These are phyloP conservation scores for Fraxinus quadrangulata DNA, from an alignment of 257 asterid genomes.

Conservation along the genomic window DNA sequence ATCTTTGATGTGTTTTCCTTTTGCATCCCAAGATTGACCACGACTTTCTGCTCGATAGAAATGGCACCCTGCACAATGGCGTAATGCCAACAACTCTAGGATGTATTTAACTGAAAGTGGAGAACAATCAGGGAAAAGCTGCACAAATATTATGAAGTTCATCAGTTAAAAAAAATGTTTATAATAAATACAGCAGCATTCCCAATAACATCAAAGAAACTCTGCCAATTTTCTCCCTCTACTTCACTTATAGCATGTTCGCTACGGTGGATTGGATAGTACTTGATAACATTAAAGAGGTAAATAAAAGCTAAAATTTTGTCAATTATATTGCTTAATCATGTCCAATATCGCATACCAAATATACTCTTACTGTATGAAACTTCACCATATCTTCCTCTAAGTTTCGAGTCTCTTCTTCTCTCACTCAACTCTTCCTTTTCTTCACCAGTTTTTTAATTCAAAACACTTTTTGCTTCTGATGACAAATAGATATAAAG, in stretches of 20 bases:
- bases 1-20: constrained; percentile 78
- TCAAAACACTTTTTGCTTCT: background rate
- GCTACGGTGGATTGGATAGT: background rate
- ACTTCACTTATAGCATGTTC: background rate
- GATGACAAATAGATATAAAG: background rate
- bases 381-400: background rate
- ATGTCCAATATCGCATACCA: background rate
- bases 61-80: constrained; percentile 86
- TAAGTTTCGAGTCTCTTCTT: background rate
- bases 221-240: background rate
- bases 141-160: constrained; percentile 28
- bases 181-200: background rate
- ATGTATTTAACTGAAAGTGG: constrained; percentile 73
- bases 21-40: constrained; percentile 75
- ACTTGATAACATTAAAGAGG: background rate
- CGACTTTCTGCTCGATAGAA: constrained; percentile 87
- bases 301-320: background rate
- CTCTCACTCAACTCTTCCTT: background rate
- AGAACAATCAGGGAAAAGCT: constrained; percentile 95
- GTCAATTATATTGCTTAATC: background rate
- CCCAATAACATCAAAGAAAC: background rate
- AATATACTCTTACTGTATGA: background rate
- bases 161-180: constrained; percentile 7
- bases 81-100: constrained; percentile 63
- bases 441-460: background rate